Base-by-base conservation (phyloP, 441 rosid species). In the Adansonia rubrostipa region DNA sequence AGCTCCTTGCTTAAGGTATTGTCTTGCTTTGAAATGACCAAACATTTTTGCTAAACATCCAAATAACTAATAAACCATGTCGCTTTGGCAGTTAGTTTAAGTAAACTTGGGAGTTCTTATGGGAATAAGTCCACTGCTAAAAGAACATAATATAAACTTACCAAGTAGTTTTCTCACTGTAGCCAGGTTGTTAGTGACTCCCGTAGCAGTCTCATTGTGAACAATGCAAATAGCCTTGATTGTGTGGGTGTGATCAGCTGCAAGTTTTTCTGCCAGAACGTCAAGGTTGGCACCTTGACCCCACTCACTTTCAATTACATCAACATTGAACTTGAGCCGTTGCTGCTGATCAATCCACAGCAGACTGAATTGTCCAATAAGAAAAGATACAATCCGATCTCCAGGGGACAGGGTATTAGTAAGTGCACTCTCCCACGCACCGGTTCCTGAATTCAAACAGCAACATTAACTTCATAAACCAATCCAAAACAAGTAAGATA, bases 391-490 rank as follows among this genome's bases (percentile, higher is more conserved):
- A 22, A 82, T 92, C 71, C 92, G 86, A 76, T 96, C 99, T 72
- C 99, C 99, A 3, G 99, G 99, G 70, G 99, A 96, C 78, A 96
- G 67, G 56, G 98, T 94, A 87, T 96, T 96, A 71, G 99, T 96
- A 78, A 96, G 93, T 79, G 99, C 99, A 78, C 99, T 96, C 83
- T 96, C 99, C 99, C 99, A 96, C 73, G 99, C 99, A 78, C 99
- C 99, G 42, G 99, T 96, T 28, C 99, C 99, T 87, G 79, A 72
- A 80, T n/a, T 61, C 78, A 28, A 40, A 54, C 33, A 22, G 7
- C 7, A 75, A 76, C 47, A 28, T 66, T 71, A 79, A 24, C 42
- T 33, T 36, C 24, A 14, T 53, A 20, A 9, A 64, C 48, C 13
- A 33, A 33, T 33, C 50, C 15, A 10, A 71, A 63, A 53, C 58